These are phyloP conservation scores for Mycena olivaceomarginata DNA, from an alignment of 768 basidiomycete genomes.

Conservation along the genomic window DNA sequence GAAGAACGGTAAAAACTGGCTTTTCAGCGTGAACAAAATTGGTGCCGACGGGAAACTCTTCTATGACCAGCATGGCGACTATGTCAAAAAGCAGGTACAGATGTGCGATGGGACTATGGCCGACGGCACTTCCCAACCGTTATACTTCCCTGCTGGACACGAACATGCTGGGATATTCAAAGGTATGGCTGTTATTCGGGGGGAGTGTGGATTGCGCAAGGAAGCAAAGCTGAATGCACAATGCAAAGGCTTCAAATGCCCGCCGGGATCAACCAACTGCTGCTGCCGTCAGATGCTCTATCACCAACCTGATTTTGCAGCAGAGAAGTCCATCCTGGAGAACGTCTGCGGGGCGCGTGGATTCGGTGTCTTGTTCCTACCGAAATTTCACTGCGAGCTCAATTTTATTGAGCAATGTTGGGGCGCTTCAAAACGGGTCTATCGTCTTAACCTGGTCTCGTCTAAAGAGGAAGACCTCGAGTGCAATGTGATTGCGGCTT, in stretches of 20 bases:
- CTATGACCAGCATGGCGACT: conserved; percentile 48
- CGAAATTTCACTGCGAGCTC: too few relatives aligned
- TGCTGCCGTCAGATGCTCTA: not conserved
- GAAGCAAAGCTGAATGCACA: not conserved
- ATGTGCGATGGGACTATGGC: not conserved
- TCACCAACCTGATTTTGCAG: not conserved
- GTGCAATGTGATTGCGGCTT: not conserved
- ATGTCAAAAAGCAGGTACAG: conserved; percentile 41
- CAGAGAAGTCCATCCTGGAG: not conserved
- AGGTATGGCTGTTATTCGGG: not conserved
- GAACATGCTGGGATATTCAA: conserved; percentile 41
- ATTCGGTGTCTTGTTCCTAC: too few relatives aligned
- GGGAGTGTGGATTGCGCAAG: not conserved
- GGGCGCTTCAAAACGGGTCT: too few relatives aligned
- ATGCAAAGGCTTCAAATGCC: too few relatives aligned
- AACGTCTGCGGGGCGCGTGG: not conserved
- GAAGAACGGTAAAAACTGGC: conserved; percentile 42
- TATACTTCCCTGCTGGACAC: not conserved
- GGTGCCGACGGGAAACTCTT: conserved; percentile 48
- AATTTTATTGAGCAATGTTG: too few relatives aligned
- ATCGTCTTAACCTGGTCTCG: too few relatives aligned
- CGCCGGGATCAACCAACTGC: not conserved
- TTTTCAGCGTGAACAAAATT: conserved; percentile 43
- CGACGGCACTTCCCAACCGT: not conserved
- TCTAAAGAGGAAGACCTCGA: too few relatives aligned